A percentile compares a stretch with the other conserved stretches of the same genome.
Evolutionary conservation across 495 filamentous ascomycete genomes (phyloP).

Genomic region (Penicillium taxi): DNA sequence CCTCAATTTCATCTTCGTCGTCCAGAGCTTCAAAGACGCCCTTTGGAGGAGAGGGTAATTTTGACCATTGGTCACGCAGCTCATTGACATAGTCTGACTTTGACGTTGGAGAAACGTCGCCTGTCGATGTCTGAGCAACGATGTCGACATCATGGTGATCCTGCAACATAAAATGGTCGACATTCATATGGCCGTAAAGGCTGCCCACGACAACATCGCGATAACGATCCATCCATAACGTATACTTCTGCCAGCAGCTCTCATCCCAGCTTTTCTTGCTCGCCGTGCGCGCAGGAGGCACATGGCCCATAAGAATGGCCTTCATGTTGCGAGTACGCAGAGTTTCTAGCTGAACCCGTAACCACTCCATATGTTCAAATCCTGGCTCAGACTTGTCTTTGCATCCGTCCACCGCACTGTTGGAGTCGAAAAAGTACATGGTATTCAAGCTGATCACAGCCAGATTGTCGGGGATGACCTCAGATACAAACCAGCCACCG

Average conservation of each 20-base stretch:
- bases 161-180: slow-evolving; percentile 94
- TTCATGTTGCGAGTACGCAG: slow-evolving; percentile 82
- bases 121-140: slow-evolving; percentile 3
- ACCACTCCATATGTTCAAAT: slow-evolving; percentile 93
- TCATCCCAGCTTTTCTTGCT: slow-evolving; percentile 85
- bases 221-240: slow-evolving; percentile 80
- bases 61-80: slow-evolving; percentile 68
- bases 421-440: slow-evolving; percentile 89
- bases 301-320: slow-evolving; percentile 88
- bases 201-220: slow-evolving; percentile 78
- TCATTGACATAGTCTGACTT: slow-evolving; percentile 72
- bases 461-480: slow-evolving; percentile 80
- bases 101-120: slow-evolving; percentile 47
- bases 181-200: slow-evolving; percentile 95
- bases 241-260: slow-evolving; percentile 97
- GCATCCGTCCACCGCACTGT: slow-evolving; percentile 88
- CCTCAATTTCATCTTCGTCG: slow-evolving; percentile 8
- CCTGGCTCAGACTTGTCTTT: slow-evolving; percentile 68
- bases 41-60: slow-evolving; percentile 53
- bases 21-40: slow-evolving; percentile 12
- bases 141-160: slow-evolving; percentile 67
- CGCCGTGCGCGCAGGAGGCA: slow-evolving; percentile 77
- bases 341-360: slow-evolving; percentile 81
- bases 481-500: slow-evolving; percentile 89
- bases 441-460: slow-evolving; percentile 95